Evolutionary conservation across 1,284 basidiomycete genomes (phyloP), one percentile per base, ranked within the genome.

Genomic region (Rhodotorula mucilaginosa): DNA sequence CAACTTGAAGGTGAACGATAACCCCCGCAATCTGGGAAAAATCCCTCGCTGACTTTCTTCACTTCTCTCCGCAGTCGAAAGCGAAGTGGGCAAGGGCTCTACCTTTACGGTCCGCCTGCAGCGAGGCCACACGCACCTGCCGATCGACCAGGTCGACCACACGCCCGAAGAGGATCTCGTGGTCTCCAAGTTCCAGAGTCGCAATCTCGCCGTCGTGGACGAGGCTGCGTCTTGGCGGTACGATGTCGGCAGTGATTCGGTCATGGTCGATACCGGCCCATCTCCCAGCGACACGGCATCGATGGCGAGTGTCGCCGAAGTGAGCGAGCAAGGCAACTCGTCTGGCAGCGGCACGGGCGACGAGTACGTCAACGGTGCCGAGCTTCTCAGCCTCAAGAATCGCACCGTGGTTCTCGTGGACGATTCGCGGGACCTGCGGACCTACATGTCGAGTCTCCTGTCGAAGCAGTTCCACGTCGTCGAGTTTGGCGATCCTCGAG

Each of bases 61-160:
- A 7, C 8, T 3, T 18, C 29, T n/a, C 15, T 16, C n/a, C 10
- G 15, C 54, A 56, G 80, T 84, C 29, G 79, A 82, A 47, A 68
- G 57, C 44, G 69, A 75, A 44, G 58, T 71, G 7, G 75, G 68
- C 16, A 51, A 65, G 7, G 78, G 78, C 15, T 72, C 69, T 5
- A 76, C 72, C 4, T 79, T 78, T 68, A 69, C 57, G 57, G 69
- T 73, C 18, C 71, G 62, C 2, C 54, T 78, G 6, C 73, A 74
- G 7, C 72, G 77, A 15, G 78, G 78, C 6, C 77, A 72, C 48
- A 69, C 65, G n/a, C 78, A 79, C 39, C 64, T 79, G 1, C 74
- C 75, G 21, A 65, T 67, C 51, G 74, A 70, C 5, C 70, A 69
- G 34, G 65, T 77, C 65, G 59, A 67, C 10, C 68, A 71, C 58